A percentile compares a stretch with the other conserved stretches of the same genome.
phyloP scores from a whole-genome alignment of 768 basidiomycete genomes.

The Suillus lakei region DNA sequence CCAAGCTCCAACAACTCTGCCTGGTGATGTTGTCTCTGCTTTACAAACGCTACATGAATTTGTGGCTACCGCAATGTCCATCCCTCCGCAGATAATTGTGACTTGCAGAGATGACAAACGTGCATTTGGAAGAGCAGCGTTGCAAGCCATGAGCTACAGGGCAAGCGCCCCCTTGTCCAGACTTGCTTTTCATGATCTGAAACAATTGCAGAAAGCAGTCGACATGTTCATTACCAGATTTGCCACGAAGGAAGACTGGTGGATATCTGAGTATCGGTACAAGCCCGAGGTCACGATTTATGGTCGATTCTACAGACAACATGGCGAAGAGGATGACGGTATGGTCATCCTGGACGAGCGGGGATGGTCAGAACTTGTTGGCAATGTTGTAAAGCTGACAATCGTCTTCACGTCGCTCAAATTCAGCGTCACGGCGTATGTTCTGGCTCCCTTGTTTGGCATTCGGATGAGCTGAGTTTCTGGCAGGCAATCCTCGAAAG shows the following conservation, averaged over 20 bases:
- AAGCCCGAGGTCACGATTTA: slow-evolving; percentile 40
- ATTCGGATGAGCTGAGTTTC: not conserved
- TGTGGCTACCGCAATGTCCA: slow-evolving; percentile 29
- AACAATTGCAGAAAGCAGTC: slow-evolving; percentile 28
- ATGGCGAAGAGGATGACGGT: slow-evolving; percentile 38
- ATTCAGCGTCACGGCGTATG: slow-evolving; percentile 37
- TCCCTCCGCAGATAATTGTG: slow-evolving; percentile 38
- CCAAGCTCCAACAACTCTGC: slow-evolving; percentile 23
- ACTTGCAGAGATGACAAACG: slow-evolving; percentile 35
- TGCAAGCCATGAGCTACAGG: slow-evolving; percentile 38
- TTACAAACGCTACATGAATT: slow-evolving; percentile 34
- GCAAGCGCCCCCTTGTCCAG: slow-evolving; percentile 20
- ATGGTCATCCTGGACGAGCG: slow-evolving; percentile 37
- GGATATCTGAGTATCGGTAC: slow-evolving; percentile 38
- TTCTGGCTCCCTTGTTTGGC: slow-evolving; percentile 1
- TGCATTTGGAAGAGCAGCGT: slow-evolving; percentile 34
- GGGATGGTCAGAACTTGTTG: slow-evolving; percentile 37
- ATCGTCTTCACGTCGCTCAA: slow-evolving; percentile 39
- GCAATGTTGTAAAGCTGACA: slow-evolving; percentile 37
- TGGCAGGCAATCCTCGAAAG: slow-evolving; percentile 5
- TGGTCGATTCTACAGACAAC: slow-evolving; percentile 37
- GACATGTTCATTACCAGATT: slow-evolving; percentile 39
- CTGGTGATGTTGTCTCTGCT: slow-evolving; percentile 33
- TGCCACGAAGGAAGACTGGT: slow-evolving; percentile 40
- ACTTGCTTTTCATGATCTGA: not conserved